These are phyloP conservation scores for Penicillium carneum DNA, from an alignment of 2,329 filamentous ascomycete species.

Conservation along the genomic window DNA sequence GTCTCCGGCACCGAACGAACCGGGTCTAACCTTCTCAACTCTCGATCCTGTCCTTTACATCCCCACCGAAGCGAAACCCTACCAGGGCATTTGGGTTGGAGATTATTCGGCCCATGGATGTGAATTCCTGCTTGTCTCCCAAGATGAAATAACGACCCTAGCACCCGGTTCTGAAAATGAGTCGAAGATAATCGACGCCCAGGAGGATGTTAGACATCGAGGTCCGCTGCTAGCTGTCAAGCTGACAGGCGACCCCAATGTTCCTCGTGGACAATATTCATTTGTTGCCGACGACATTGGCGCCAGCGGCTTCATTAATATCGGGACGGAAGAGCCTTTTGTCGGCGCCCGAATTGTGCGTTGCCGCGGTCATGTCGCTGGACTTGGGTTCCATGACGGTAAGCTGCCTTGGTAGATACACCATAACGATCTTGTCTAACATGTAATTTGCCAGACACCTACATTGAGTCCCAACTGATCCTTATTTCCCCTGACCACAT, in stretches of 20 bases:
- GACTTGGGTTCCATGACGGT: constrained; percentile 75
- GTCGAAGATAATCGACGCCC: neutral
- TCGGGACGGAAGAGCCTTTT: constrained; percentile 73
- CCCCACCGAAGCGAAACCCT: constrained; percentile 79
- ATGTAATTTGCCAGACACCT: constrained; percentile 52
- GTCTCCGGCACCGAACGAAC: constrained; percentile 49
- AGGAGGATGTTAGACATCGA: constrained; percentile 59
- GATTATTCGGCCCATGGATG: constrained; percentile 88
- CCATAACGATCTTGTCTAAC: constrained; percentile 9
- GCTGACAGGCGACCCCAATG: constrained; percentile 87
- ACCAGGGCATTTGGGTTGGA: constrained; percentile 88
- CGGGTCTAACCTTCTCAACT: constrained; percentile 71
- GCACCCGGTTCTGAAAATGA: neutral
- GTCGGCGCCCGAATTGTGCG: constrained; percentile 75
- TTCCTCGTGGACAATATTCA: constrained; percentile 83
- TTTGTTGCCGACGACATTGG: constrained; percentile 83
- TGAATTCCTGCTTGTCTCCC: constrained; percentile 84
- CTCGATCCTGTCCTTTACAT: constrained; percentile 78
- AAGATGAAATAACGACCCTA: constrained; percentile 62
- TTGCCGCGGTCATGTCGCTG: constrained; percentile 79
- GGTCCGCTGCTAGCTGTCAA: constrained; percentile 85
- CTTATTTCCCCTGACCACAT: constrained; percentile 78
- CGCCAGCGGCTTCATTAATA: constrained; percentile 66
- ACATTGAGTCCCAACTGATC: constrained; percentile 76
- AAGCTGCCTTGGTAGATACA: constrained; percentile 45